phyloP scores from a whole-genome alignment of 176 grass and related monocot species.

The Zizania latifolia region DNA sequence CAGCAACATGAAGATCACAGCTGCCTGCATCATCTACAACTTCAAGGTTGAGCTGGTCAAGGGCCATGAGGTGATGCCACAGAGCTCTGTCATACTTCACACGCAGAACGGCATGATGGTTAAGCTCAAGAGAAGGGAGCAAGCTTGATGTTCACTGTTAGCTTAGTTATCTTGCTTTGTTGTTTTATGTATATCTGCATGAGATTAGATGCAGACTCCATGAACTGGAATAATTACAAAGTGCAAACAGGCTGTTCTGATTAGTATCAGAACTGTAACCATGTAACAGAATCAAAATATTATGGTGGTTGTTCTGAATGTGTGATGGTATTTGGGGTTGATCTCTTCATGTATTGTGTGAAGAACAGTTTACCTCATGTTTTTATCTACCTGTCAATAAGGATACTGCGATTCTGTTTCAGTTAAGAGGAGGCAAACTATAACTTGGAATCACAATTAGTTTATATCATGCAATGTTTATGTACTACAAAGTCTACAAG shows the following conservation, averaged over 20 bases:
- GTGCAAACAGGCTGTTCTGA: neutral
- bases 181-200: neutral
- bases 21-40: constrained; percentile 47
- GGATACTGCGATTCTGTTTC: neutral
- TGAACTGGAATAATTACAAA: neutral
- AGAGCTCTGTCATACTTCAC: constrained; percentile 46
- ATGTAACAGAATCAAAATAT: neutral
- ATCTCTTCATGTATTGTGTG: neutral
- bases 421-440: too few relatives aligned
- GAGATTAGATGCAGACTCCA: neutral
- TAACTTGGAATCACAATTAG: too few relatives aligned
- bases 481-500: too few relatives aligned
- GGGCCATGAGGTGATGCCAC: constrained; percentile 31
- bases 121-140: constrained; percentile 30
- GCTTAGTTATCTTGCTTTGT: neutral
- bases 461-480: too few relatives aligned
- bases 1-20: constrained; percentile 47
- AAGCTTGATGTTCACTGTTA: constrained; percentile 22
- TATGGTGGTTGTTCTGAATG: neutral
- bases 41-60: constrained; percentile 48
- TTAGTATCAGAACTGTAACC: neutral
- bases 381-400: neutral
- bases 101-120: constrained; percentile 46
- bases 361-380: neutral
- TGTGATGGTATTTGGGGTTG: neutral